Evolutionary conservation across 805 yeast genomes (phyloP).

Genomic region (Metschnikowia dekortorum): DNA sequence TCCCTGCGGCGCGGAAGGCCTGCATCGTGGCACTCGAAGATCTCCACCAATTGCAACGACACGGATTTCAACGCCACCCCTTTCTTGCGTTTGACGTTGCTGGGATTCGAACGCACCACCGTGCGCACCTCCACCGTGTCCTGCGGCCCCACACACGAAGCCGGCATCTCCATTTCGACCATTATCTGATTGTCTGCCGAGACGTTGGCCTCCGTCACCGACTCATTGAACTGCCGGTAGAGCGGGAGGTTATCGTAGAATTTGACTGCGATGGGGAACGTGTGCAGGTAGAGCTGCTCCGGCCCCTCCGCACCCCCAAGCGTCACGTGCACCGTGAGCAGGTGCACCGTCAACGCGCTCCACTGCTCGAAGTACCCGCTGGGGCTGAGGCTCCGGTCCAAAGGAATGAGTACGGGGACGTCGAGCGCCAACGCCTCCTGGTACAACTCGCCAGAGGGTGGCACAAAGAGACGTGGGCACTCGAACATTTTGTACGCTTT

Average conservation of each 20-base stretch:
- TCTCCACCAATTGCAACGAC: constrained; percentile 48
- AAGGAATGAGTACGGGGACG: constrained; percentile 53
- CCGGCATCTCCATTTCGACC: constrained; percentile 44
- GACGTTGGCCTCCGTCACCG: constrained; percentile 38
- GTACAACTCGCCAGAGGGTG: constrained; percentile 36
- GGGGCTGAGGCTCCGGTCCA: constrained; percentile 50
- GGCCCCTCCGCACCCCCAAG: constrained; percentile 27
- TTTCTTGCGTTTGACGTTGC: constrained; percentile 26
- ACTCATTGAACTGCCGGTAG: constrained; percentile 51
- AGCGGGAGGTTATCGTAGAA: constrained; percentile 55
- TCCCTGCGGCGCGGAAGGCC: constrained; percentile 49
- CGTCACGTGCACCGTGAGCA: constrained; percentile 36
- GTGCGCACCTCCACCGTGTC: constrained; percentile 42
- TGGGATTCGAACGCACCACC: constrained; percentile 39
- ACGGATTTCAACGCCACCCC: constrained; percentile 41
- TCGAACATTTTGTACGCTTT: constrained; percentile 33
- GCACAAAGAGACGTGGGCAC: constrained; percentile 33
- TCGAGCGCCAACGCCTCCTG: constrained; percentile 51
- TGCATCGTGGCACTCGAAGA: constrained; percentile 50
- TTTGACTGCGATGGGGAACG: constrained; percentile 52
- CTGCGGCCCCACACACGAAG: constrained; percentile 54
- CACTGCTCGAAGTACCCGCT: constrained; percentile 47
- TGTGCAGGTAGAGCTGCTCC: constrained; percentile 28
- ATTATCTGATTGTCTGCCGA: constrained; percentile 48
- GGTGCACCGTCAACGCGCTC: constrained; percentile 46